These are phyloP conservation scores for Hawksworthiomyces lignivorus DNA, from an alignment of 2,329 filamentous ascomycete genomes.

Conservation along the genomic window DNA sequence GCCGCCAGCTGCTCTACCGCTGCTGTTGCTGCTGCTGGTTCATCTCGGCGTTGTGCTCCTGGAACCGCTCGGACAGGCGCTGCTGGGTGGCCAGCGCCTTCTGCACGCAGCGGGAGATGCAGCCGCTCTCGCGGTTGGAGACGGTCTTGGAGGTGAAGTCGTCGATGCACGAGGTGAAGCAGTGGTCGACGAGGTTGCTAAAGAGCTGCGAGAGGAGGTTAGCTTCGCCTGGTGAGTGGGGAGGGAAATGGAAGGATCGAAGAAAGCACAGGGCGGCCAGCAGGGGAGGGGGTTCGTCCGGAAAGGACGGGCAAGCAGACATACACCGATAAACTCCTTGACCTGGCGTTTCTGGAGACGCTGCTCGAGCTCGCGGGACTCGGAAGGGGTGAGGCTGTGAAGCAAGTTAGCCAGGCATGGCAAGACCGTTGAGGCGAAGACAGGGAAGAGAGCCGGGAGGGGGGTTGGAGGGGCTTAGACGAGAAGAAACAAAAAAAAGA, in stretches of 20 bases:
- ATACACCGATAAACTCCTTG: conserved; percentile 96
- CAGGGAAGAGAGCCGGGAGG: not conserved
- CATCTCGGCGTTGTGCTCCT: conserved; percentile 58
- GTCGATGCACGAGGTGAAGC: conserved; percentile 95
- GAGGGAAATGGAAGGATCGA: not conserved
- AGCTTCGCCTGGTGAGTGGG: not conserved
- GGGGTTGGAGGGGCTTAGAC: no score
- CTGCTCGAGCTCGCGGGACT: conserved; percentile 76
- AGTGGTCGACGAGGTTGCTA: conserved; percentile 68
- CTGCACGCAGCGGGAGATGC: conserved; percentile 88
- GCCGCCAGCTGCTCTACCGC: no score
- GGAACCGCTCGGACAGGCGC: conserved; percentile 85
- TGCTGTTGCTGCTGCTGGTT: conserved; percentile 42
- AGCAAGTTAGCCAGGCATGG: conserved; percentile 7
- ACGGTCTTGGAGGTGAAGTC: conserved; percentile 98
- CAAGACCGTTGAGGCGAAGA: not conserved
- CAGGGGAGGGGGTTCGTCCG: no score
- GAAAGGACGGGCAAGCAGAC: no score
- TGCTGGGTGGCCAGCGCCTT: conserved; percentile 92
- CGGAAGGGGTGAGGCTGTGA: conserved; percentile 12
- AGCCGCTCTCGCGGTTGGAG: conserved; percentile 78
- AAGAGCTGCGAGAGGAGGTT: conserved; percentile 37
- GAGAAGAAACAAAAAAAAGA: not conserved
- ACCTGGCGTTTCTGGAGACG: conserved; percentile 98
- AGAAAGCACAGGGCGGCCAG: no score